Evolutionary conservation across 2,329 filamentous ascomycete species (phyloP).

Genomic region (Fusarium drepaniforme): DNA sequence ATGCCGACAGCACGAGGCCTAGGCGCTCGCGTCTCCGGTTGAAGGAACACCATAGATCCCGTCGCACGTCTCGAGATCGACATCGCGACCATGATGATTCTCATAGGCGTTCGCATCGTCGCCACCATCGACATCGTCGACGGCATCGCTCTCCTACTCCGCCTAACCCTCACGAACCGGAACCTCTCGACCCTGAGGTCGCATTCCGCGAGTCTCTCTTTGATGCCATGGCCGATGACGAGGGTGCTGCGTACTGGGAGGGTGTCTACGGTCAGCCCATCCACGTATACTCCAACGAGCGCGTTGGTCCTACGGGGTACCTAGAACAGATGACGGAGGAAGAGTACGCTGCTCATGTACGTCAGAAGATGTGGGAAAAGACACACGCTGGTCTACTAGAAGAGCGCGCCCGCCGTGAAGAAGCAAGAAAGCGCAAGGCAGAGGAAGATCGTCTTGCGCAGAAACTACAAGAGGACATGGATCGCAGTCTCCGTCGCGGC

Average conservation of each 20-base stretch:
- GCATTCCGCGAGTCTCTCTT: conserved; percentile 96
- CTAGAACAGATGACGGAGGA: conserved; percentile 93
- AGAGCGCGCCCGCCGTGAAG: conserved; percentile 74
- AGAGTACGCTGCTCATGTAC: conserved; percentile 88
- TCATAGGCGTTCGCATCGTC: conserved; percentile 37
- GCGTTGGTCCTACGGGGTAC: conserved; percentile 60
- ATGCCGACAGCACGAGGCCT: conserved; percentile 41
- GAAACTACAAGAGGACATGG: conserved; percentile 73
- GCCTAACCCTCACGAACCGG: conserved; percentile 59
- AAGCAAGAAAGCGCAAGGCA: conserved; percentile 62
- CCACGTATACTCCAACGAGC: conserved; percentile 76
- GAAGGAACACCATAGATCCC: conserved; percentile 46
- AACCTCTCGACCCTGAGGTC: conserved; percentile 72
- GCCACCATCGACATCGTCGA: conserved; percentile 47
- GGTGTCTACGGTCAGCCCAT: conserved; percentile 96
- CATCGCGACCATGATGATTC: conserved; percentile 40
- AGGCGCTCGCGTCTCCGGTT: conserved; percentile 50
- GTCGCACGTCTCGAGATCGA: conserved; percentile 40
- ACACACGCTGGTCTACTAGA: conserved; percentile 87
- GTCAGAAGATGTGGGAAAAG: conserved; percentile 94
- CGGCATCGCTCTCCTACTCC: conserved; percentile 60
- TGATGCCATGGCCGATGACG: conserved; percentile 96
- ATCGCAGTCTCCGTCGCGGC: conserved; percentile 75
- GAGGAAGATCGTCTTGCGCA: conserved; percentile 63
- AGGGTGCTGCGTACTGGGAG: conserved; percentile 96